Conservation (phyloP, 2,329 filamentous ascomycete genomes). For the Dactylonectria estremocensis region DNA sequence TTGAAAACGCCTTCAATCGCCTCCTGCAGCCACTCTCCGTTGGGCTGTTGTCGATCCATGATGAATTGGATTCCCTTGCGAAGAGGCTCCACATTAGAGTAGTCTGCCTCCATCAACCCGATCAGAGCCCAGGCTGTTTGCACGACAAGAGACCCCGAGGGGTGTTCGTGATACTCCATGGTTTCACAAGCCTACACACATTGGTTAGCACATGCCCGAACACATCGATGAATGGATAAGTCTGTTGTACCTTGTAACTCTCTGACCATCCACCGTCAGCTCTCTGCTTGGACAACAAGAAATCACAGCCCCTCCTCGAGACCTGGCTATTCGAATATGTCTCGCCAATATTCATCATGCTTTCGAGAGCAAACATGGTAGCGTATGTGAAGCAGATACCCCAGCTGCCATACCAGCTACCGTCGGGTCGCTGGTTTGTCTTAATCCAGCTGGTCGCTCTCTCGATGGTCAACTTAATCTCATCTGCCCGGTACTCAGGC, state of each 20-base stretch:
- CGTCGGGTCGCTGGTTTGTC: conserved; percentile 81
- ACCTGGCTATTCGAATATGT: conserved; percentile 81
- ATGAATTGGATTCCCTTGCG: conserved; percentile 83
- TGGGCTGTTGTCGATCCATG: conserved; percentile 86
- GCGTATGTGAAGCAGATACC: conserved; percentile 99
- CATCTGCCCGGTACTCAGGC: conserved; percentile 82
- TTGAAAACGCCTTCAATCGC: conserved; percentile 99
- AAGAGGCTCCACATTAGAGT: conserved; percentile 81
- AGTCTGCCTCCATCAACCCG: conserved; percentile 85
- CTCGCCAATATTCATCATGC: conserved; percentile 85
- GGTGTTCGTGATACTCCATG: conserved; percentile 81
- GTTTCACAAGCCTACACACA: conserved; percentile 78
- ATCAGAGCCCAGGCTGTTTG: conserved; percentile 95
- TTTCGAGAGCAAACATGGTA: conserved; percentile 95
- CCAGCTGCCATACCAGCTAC: conserved; percentile 99
- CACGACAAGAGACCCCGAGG: conserved; percentile 86
- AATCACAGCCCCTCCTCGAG: conserved; percentile 84
- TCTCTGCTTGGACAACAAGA: conserved; percentile 87
- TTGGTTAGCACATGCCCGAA: conserved; percentile 32
- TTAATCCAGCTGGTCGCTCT: conserved; percentile 89
- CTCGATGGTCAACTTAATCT: conserved; percentile 81
- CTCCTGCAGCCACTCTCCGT: conserved; percentile 96
- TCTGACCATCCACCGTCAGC: conserved; percentile 97
- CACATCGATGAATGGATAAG: neutral
- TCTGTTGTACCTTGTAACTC: conserved; percentile 78